phyloP scores from a whole-genome alignment of 441 rosid genomes.

The Biscutella laevigata region DNA sequence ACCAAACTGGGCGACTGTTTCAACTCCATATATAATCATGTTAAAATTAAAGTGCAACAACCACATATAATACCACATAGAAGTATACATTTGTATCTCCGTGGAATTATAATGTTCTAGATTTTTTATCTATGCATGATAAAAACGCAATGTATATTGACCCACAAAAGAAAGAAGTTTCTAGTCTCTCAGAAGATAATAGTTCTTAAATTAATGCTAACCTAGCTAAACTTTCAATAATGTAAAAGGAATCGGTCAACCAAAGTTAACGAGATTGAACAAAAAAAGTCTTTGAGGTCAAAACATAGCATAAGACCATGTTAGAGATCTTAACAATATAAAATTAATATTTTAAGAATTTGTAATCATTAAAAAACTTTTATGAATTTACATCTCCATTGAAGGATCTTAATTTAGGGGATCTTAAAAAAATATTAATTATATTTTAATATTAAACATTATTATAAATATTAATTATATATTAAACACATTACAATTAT shows the following conservation, averaged over 20 bases:
- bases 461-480: no score
- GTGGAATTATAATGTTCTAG: not conserved
- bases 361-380: no score
- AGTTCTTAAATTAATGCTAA: not conserved
- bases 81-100: not conserved
- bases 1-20: slow-evolving; percentile 96
- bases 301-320: slow-evolving; percentile 67
- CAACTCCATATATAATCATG: slow-evolving; percentile 38
- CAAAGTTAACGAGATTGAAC: not conserved
- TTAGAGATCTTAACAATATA: no score
- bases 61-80: not conserved
- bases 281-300: not conserved
- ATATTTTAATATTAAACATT: no score
- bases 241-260: not conserved
- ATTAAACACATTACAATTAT: no score
- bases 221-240: not conserved
- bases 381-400: no score
- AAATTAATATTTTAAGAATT: no score
- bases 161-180: not conserved
- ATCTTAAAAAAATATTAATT: no score
- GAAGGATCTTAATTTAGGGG: no score
- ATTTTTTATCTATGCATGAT: not conserved
- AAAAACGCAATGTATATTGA: not conserved
- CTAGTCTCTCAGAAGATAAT: not conserved
- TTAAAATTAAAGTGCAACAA: slow-evolving; percentile 11